Evolutionary conservation across 495 filamentous ascomycete species (phyloP).

Genomic region (Glonium stellatum): DNA sequence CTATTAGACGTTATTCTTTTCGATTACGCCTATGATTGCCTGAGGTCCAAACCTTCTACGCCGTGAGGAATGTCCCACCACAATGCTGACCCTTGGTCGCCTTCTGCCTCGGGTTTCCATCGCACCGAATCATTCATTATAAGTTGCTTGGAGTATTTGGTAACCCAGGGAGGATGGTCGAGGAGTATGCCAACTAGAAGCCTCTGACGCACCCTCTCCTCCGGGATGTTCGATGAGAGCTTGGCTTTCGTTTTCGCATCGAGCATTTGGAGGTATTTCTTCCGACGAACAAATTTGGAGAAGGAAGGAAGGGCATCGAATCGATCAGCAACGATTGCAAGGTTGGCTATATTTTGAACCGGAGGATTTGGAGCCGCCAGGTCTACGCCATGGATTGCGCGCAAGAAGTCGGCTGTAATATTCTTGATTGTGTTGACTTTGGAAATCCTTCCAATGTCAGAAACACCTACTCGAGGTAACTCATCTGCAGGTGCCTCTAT

Average conservation of each 20-base stretch:
- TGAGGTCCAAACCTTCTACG: constrained; percentile 55
- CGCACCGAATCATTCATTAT: constrained; percentile 58
- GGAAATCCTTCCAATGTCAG: constrained; percentile 54
- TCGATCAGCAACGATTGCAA: constrained; percentile 60
- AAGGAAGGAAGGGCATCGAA: constrained; percentile 50
- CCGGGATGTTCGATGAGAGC: constrained; percentile 35
- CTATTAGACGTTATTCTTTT: constrained; percentile 35
- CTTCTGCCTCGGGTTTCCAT: constrained; percentile 47
- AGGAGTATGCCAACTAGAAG: constrained; percentile 55
- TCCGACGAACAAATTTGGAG: constrained; percentile 40
- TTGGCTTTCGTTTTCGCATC: constrained; percentile 36
- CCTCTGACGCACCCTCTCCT: constrained; percentile 57
- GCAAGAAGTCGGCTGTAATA: constrained; percentile 51
- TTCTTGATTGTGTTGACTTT: constrained; percentile 42
- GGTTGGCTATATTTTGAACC: constrained; percentile 51
- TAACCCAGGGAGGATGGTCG: constrained; percentile 47
- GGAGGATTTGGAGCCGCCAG: constrained; percentile 29
- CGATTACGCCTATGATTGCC: constrained; percentile 6
- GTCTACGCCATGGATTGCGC: constrained; percentile 48
- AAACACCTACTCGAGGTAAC: constrained; percentile 49
- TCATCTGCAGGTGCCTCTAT: constrained; percentile 40
- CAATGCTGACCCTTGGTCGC: constrained; percentile 39
- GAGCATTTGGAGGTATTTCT: constrained; percentile 30
- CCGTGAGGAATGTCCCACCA: constrained; percentile 72
- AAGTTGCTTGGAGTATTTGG: constrained; percentile 50